Evolutionary conservation across 495 filamentous ascomycete species (phyloP).

Genomic region (Penicillium dipodomyicola): DNA sequence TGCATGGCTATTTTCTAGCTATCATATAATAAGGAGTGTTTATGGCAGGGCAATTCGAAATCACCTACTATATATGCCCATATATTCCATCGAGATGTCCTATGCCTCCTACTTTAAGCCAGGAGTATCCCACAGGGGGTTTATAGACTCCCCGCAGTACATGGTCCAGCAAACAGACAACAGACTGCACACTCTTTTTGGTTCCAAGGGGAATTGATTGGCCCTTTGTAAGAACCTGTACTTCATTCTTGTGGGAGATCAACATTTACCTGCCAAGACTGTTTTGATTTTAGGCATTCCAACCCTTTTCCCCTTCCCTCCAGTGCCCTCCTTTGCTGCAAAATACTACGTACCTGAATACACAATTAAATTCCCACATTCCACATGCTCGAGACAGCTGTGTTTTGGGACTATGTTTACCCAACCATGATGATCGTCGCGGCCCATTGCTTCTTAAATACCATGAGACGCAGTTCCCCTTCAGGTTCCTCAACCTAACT

Average conservation of each 20-base stretch:
- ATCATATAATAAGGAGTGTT: not conserved
- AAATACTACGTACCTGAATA: not conserved
- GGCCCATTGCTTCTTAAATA: slow-evolving; percentile 17
- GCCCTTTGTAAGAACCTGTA: slow-evolving; percentile 1
- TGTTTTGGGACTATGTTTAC: slow-evolving; percentile 14
- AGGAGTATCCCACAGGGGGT: too few species aligned
- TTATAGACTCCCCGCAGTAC: too few species aligned
- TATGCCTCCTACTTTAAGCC: too few species aligned
- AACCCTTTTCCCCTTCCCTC: slow-evolving; percentile 5
- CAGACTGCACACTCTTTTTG: too few species aligned
- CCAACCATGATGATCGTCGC: slow-evolving; percentile 7
- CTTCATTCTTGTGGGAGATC: slow-evolving; percentile 8
- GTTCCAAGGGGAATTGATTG: too few species aligned
- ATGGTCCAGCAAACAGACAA: too few species aligned
- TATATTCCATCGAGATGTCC: too few species aligned
- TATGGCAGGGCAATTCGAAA: not conserved
- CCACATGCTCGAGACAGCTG: not conserved
- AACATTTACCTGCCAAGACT: not conserved
- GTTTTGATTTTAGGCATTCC: slow-evolving; percentile 16
- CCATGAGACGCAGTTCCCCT: not conserved
- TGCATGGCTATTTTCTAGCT: slow-evolving; percentile 48
- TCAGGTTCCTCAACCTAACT: not conserved
- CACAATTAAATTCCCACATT: slow-evolving; percentile 14
- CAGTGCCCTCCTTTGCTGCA: not conserved
- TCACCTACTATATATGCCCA: too few species aligned